These are phyloP conservation scores for Ogataea wickerhamii DNA, from an alignment of 805 yeast species.

Conservation along the genomic window DNA sequence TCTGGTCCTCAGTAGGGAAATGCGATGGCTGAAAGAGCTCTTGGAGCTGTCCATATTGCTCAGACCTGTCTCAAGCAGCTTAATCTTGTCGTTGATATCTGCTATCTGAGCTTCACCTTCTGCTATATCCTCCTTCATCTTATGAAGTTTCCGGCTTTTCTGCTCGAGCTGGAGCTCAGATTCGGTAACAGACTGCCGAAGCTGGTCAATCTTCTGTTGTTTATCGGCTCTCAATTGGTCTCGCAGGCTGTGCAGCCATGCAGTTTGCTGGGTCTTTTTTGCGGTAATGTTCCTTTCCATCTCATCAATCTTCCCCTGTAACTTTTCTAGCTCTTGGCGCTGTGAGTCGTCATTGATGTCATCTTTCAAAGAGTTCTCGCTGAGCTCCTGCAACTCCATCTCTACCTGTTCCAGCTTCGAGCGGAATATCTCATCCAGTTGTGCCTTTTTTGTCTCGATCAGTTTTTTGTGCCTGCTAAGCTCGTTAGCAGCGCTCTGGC, in stretches of 20 bases:
- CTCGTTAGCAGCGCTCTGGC: slow-evolving; percentile 18
- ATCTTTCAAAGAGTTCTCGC: slow-evolving; percentile 27
- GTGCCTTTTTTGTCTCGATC: slow-evolving; percentile 34
- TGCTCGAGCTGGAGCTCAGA: slow-evolving; percentile 5
- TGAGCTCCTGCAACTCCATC: slow-evolving; percentile 16
- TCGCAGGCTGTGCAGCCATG: slow-evolving; percentile 6
- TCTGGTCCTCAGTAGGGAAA: slow-evolving; percentile 10
- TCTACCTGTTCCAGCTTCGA: slow-evolving; percentile 21
- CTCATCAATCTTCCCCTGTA: slow-evolving; percentile 28
- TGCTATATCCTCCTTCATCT: slow-evolving; percentile 1
- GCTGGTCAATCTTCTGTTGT: slow-evolving; percentile 1
- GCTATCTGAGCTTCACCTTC: background rate
- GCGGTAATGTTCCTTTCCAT: slow-evolving; percentile 24
- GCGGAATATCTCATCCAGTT: slow-evolving; percentile 17
- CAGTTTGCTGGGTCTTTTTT: slow-evolving; percentile 6
- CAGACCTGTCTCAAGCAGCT: slow-evolving; percentile 6
- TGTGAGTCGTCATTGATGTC: slow-evolving; percentile 29
- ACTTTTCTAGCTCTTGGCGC: slow-evolving; percentile 23
- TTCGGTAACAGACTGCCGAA: slow-evolving; percentile 10
- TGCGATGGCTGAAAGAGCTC: slow-evolving; percentile 16
- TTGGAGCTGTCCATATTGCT: slow-evolving; percentile 5
- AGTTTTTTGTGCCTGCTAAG: slow-evolving; percentile 26
- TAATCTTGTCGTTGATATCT: background rate
- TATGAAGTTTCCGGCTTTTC: slow-evolving; percentile 2
- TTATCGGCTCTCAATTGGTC: slow-evolving; percentile 4